These are phyloP conservation scores for Fonsecaea pugnacius DNA, from an alignment of 2,329 filamentous ascomycete genomes.

Conservation along the genomic window DNA sequence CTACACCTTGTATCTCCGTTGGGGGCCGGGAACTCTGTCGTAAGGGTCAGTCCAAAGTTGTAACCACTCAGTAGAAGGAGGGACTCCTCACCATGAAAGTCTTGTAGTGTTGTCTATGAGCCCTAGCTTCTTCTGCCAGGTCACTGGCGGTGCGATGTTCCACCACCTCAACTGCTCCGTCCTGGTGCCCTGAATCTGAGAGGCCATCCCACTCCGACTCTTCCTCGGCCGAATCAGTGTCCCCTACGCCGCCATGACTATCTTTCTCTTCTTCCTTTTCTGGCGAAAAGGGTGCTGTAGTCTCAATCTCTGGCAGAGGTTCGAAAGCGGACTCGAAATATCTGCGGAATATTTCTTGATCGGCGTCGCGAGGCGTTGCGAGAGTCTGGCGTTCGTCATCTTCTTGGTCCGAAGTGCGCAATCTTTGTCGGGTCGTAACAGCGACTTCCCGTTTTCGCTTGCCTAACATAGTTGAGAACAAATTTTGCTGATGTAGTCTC, in stretches of 20 bases:
- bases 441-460: slow-evolving; percentile 56
- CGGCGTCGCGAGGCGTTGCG: slow-evolving; percentile 51
- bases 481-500: background rate
- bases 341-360: slow-evolving; percentile 75
- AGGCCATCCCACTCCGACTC: slow-evolving; percentile 67
- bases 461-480: slow-evolving; percentile 44
- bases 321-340: slow-evolving; percentile 90
- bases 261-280: slow-evolving; percentile 31
- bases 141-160: slow-evolving; percentile 54
- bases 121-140: slow-evolving; percentile 47
- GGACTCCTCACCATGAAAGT: slow-evolving; percentile 70
- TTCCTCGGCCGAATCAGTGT: slow-evolving; percentile 35
- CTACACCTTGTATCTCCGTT: slow-evolving; percentile 21
- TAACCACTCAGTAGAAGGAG: background rate
- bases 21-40: slow-evolving; percentile 30
- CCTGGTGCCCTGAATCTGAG: slow-evolving; percentile 52
- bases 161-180: slow-evolving; percentile 49
- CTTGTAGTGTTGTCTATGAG: slow-evolving; percentile 73
- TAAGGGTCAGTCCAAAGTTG: background rate
- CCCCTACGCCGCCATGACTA: slow-evolving; percentile 34
- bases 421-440: slow-evolving; percentile 31
- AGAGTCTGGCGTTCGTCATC: slow-evolving; percentile 29
- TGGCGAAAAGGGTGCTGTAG: slow-evolving; percentile 13
- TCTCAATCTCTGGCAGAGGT: slow-evolving; percentile 59
- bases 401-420: slow-evolving; percentile 30